Evolutionary conservation across 345 rosid genomes (phyloP).

Genomic region (Brassica cretica): DNA sequence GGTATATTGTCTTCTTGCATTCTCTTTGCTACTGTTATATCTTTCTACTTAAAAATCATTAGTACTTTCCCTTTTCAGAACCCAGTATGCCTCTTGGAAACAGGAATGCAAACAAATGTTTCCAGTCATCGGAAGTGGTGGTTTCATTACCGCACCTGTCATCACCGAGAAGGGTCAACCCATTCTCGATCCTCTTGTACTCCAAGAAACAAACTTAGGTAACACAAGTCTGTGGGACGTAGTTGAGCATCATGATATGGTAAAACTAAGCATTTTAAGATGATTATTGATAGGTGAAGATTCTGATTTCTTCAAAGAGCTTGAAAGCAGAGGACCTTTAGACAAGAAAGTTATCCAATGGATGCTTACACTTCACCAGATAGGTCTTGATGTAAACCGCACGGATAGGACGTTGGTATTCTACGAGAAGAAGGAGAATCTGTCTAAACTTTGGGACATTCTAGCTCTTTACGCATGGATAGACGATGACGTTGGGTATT

Average conservation of each 20-base stretch:
- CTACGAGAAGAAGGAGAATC: conserved; percentile 82
- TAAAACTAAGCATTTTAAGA: conserved; percentile 3
- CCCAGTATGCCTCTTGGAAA: conserved; percentile 76
- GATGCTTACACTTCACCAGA: conserved; percentile 90
- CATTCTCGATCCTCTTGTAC: conserved; percentile 75
- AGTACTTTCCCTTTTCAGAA: conserved; percentile 46
- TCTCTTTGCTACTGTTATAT: not conserved
- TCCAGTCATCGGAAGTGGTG: conserved; percentile 89
- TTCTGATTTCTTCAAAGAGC: conserved; percentile 56
- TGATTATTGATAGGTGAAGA: conserved; percentile 19
- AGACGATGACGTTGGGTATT: conserved; percentile 86
- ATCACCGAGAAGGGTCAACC: conserved; percentile 83
- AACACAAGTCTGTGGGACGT: conserved; percentile 11
- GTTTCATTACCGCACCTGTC: conserved; percentile 83
- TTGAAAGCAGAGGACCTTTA: conserved; percentile 53
- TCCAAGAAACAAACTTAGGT: conserved; percentile 62
- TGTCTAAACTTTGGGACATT: conserved; percentile 96
- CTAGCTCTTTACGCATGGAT: conserved; percentile 94
- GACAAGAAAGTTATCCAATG: conserved; percentile 85
- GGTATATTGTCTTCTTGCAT: conserved; percentile 45
- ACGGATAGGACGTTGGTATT: conserved; percentile 92
- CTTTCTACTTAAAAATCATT: not conserved
- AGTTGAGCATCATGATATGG: conserved; percentile 7
- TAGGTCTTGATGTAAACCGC: conserved; percentile 95
- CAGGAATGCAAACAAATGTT: conserved; percentile 69